Conservation (phyloP, 1,284 basidiomycete genomes). For the Apiotrichum porosum region DNA sequence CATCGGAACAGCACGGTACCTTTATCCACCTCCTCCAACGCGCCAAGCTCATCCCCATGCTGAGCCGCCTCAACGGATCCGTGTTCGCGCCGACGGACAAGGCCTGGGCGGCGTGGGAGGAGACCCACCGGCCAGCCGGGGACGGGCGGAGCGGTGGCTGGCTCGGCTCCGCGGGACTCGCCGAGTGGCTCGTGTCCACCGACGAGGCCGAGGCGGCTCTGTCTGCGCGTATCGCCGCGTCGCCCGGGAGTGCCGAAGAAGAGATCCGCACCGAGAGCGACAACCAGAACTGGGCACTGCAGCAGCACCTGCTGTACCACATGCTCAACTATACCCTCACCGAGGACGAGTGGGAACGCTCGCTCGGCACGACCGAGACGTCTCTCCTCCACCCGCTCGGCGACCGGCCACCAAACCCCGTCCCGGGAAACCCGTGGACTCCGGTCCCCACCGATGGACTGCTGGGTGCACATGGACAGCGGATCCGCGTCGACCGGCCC, state of each 20-base stretch:
- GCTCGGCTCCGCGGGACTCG: constrained; percentile 29
- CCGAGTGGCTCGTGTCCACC: constrained; percentile 26
- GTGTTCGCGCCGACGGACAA: constrained; percentile 94
- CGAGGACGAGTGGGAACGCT: constrained; percentile 13
- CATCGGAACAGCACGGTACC: constrained; percentile 71
- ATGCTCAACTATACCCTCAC: constrained; percentile 77
- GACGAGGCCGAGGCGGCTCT: not conserved
- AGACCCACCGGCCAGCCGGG: constrained; percentile 21
- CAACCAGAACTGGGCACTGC: constrained; percentile 65
- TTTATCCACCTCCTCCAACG: constrained; percentile 77
- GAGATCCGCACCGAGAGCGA: constrained; percentile 50
- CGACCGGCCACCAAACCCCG: constrained; percentile 55
- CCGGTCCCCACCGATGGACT: constrained; percentile 67
- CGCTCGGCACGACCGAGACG: constrained; percentile 47
- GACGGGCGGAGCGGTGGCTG: constrained; percentile 18
- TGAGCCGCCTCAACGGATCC: constrained; percentile 78
- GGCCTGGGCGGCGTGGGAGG: constrained; percentile 58
- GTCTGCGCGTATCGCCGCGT: not conserved
- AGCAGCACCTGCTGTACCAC: constrained; percentile 93
- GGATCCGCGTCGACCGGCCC: constrained; percentile 59
- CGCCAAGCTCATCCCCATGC: constrained; percentile 80
- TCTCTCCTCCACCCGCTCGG: constrained; percentile 69
- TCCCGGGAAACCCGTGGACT: constrained; percentile 75
- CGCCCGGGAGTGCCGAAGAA: constrained; percentile 28
- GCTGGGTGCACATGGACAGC: constrained; percentile 76